These are phyloP conservation scores for Smallanthus sonchifolius DNA, from an alignment of 129 eudicot species.

Conservation along the genomic window DNA sequence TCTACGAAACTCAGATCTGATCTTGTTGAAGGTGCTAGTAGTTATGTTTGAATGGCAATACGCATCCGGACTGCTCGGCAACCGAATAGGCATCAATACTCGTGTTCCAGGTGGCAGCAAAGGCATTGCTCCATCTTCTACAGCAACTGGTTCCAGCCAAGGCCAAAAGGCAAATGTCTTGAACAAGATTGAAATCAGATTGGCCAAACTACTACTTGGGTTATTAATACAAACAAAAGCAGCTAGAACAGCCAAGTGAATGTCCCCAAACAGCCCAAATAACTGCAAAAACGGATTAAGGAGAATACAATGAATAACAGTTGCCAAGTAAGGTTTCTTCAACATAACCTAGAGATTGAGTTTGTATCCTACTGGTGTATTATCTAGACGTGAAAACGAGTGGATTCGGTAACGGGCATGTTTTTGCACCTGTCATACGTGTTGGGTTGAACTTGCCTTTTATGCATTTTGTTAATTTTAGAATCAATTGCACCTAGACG, in stretches of 20 bases:
- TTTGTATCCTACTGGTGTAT: neutral
- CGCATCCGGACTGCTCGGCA: constrained; percentile 48
- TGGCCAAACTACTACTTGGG: constrained; percentile 40
- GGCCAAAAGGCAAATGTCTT: constrained; percentile 62
- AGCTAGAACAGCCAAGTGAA: constrained; percentile 55
- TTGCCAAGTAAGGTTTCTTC: constrained; percentile 4
- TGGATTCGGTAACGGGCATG: neutral
- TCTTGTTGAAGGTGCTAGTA: constrained; percentile 48
- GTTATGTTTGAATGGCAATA: constrained; percentile 58
- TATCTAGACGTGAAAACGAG: neutral
- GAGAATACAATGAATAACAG: constrained; percentile 9
- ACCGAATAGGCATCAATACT: constrained; percentile 50
- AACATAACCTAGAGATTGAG: neutral
- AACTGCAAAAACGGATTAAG: constrained; percentile 38
- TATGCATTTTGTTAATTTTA: neutral
- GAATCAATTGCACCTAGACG: neutral
- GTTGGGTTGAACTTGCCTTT: too few species aligned
- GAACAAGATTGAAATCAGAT: constrained; percentile 44
- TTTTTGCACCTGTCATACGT: neutral
- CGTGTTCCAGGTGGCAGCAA: constrained; percentile 16
- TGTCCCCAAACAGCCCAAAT: constrained; percentile 60
- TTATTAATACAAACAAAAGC: constrained; percentile 51
- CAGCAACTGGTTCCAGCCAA: constrained; percentile 65
- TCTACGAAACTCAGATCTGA: constrained; percentile 51
- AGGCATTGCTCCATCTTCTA: constrained; percentile 38